Evolutionary conservation across 371 early-diverging fungal species (phyloP), one percentile per base, ranked within the genome.

Genomic region (Mucor circinelloides): DNA sequence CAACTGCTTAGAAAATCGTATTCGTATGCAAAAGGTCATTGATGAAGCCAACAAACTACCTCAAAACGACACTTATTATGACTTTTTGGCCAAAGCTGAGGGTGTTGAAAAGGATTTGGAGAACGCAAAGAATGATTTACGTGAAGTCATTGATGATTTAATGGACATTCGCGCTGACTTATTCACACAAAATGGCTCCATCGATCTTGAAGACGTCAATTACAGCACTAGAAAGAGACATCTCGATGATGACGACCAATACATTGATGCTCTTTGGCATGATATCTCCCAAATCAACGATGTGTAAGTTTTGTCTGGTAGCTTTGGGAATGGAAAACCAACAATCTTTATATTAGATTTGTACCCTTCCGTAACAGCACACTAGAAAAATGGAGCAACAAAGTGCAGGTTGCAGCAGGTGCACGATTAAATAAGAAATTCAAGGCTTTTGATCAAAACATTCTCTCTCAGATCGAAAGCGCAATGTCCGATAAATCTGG

Each of bases 381-480:
- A 2, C 81, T 98, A 54, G 95, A 95, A 48, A 97, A 96, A 72
- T 98, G 98, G 98, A 89, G 90, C 71, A 89, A 87, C 77, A 95
- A 95, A 75, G 93, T 96, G 6, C 92, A 93, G 67, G 82, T 88
- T 2, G 88, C 95, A 4, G 83, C 91, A 7, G 89, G 91, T 31
- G 80, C 87, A 17, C 82, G 89, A 13, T 77, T 89, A 34, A 86
- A 87, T 70, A 97, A 95, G 66, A 94, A 94, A 73, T 95, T 98
- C 87, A 97, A 96, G 74, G 94, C 94, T 2, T 90, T 98, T 78
- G 93, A 97, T 83, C 94, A 95, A 81, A 85, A 87, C 12, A 83
- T 91, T 38, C 74, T 89, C 81, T 80, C 87, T 36, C 98, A 98
- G 84, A 89, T 97, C 57, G 72, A 85, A n/a, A 86, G 85, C 59